Evolutionary conservation across 1,284 basidiomycete genomes (phyloP).

Genomic region (Cutaneotrichosporon cutaneum): DNA sequence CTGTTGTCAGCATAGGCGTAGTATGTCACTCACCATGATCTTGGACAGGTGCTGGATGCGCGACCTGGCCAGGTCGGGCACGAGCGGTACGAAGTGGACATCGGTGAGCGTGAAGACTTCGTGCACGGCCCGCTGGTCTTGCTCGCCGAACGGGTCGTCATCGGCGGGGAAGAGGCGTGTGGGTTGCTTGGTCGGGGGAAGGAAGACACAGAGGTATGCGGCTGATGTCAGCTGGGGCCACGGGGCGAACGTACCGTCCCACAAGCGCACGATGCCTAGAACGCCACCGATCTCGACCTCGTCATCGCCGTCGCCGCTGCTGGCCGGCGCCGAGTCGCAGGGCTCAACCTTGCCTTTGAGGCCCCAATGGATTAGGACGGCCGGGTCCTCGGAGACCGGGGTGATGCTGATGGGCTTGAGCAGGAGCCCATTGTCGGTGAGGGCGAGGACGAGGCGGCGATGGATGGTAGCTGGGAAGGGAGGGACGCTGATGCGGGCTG

Average conservation of each 20-base stretch:
- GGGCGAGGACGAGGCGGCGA: slow-evolving; percentile 31
- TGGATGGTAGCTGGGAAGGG: slow-evolving; percentile 47
- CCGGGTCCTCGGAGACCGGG: slow-evolving; percentile 9
- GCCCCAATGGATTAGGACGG: slow-evolving; percentile 44
- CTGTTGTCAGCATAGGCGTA: slow-evolving; percentile 15
- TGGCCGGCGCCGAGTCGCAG: slow-evolving; percentile 16
- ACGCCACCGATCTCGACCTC: slow-evolving; percentile 47
- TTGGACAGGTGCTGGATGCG: slow-evolving; percentile 26
- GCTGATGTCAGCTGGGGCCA: slow-evolving; percentile 29
- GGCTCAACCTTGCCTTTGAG: slow-evolving; percentile 40
- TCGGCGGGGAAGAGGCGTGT: slow-evolving; percentile 36
- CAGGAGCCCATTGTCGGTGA: slow-evolving; percentile 35
- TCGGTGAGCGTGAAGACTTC: slow-evolving; percentile 38
- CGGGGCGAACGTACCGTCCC: slow-evolving; percentile 44
- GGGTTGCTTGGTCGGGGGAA: slow-evolving; percentile 31
- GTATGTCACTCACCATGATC: slow-evolving; percentile 24
- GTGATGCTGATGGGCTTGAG: slow-evolving; percentile 26
- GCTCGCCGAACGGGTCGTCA: slow-evolving; percentile 17
- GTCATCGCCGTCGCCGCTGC: slow-evolving; percentile 16
- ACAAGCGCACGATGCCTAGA: slow-evolving; percentile 48
- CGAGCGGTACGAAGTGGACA: slow-evolving; percentile 44
- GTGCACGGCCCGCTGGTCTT: slow-evolving; percentile 22
- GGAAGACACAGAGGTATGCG: slow-evolving; percentile 50
- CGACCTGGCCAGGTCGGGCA: slow-evolving; percentile 27
- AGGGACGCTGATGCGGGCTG: slow-evolving; percentile 45